Percentiles rank a stretch among this genome's conserved stretches.
These are phyloP conservation scores for Globisporangium takayamanum DNA, from an alignment of 352 stramenopile genomes.

Conservation along the genomic window DNA sequence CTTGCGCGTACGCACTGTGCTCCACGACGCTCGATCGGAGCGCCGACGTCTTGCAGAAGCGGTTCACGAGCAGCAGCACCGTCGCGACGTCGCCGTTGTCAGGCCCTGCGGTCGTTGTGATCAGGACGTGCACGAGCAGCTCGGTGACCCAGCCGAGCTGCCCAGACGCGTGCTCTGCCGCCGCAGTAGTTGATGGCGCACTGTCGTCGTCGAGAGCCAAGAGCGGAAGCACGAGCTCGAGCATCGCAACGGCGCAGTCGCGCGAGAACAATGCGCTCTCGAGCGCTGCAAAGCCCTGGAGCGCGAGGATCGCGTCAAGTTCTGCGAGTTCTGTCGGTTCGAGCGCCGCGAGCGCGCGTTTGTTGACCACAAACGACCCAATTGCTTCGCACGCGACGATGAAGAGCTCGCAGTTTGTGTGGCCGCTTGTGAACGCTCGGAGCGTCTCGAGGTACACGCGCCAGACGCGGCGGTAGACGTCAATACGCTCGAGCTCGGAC, in stretches of 20 bases:
- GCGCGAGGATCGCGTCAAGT: conserved; percentile 1
- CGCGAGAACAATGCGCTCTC: conserved; percentile 40
- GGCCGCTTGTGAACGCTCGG: conserved; percentile 27
- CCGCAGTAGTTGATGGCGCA: conserved; percentile 3
- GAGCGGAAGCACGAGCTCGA: conserved; percentile 26
- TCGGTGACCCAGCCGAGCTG: conserved; percentile 39
- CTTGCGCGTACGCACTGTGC: conserved; percentile 35
- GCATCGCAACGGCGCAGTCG: conserved; percentile 43
- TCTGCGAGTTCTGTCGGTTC: conserved; percentile 24
- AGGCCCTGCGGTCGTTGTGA: conserved; percentile 29
- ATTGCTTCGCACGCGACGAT: conserved; percentile 38
- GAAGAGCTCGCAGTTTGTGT: conserved; percentile 34
- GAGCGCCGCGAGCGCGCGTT: conserved; percentile 15
- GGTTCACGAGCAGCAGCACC: conserved; percentile 32
- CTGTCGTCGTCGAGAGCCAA: conserved; percentile 8
- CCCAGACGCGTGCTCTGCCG: neutral
- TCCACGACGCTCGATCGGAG: conserved; percentile 34
- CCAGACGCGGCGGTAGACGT: conserved; percentile 19
- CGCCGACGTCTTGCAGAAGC: conserved; percentile 28
- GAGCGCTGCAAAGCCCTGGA: conserved; percentile 24
- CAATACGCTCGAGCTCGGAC: conserved; percentile 11
- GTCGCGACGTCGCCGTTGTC: conserved; percentile 36
- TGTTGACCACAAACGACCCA: conserved; percentile 34
- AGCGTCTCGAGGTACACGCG: conserved; percentile 32
- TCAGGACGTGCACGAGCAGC: conserved; percentile 40